phyloP scores from a whole-genome alignment of 768 basidiomycete species.

The Kwoniella dejecticola region DNA sequence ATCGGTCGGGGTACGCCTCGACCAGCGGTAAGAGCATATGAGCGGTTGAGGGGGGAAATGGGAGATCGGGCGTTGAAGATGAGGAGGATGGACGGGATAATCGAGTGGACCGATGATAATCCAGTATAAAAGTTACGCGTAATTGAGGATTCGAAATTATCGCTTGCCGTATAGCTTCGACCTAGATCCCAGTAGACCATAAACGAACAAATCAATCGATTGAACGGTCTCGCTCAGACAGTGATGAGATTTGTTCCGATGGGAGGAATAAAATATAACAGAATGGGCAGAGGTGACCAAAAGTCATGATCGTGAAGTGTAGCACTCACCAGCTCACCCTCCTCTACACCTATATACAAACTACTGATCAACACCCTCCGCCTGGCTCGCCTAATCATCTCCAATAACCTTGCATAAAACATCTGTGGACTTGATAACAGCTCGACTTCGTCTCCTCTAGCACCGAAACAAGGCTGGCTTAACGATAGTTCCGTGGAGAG shows the following conservation, averaged over 20 bases:
- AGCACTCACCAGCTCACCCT: constrained; percentile 70
- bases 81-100: constrained; percentile 35
- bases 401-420: constrained; percentile 65
- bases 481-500: constrained; percentile 28
- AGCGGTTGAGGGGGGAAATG: constrained; percentile 62
- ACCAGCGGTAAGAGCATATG: constrained; percentile 69
- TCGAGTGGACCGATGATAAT: constrained; percentile 64
- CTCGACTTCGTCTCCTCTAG: constrained; percentile 59
- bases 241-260: not conserved
- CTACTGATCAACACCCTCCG: constrained; percentile 78
- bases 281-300: too few species aligned
- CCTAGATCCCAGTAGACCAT: constrained; percentile 58
- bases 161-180: constrained; percentile 67
- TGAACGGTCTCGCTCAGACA: not conserved
- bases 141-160: constrained; percentile 66
- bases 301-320: too few species aligned
- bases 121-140: constrained; percentile 71
- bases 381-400: constrained; percentile 75
- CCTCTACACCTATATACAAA: constrained; percentile 58
- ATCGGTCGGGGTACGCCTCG: constrained; percentile 68
- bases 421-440: constrained; percentile 64
- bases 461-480: constrained; percentile 53
- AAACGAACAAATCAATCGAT: not conserved
- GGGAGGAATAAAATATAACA: too few species aligned
- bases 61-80: too few species aligned